Evolutionary conservation across 2,329 filamentous ascomycete genomes (phyloP), one percentile per base, ranked within the genome.

Genomic region (Alternaria viburni): DNA sequence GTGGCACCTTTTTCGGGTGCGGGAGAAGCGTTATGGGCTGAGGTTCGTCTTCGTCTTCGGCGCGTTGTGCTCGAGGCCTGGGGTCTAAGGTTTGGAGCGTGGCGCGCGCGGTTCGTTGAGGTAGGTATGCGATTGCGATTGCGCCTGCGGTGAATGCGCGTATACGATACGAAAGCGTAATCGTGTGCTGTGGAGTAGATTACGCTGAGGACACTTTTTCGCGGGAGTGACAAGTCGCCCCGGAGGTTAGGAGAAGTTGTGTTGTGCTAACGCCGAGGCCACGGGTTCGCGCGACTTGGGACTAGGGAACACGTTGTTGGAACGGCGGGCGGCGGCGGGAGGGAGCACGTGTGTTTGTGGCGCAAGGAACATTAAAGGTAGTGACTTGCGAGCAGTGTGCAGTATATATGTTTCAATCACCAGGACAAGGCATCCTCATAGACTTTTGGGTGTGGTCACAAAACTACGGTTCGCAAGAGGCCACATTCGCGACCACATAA

Each of bases 201-300:
- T 46, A n/a, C 21, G 54, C 13, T 17, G 25, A 23, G 10, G 25
- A 36, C 25, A 41, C 43, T 23, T 32, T 57, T 49, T 57, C 17
- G 28, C 7, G 44, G 10, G 19, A 54, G n/a, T 28, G n/a, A 44
- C 13, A 54, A 21, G 52, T 54, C 15, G 36, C 23, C 21, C 36
- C 54, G 59, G 59, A 61, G 59, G 54, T 61, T 61, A 58, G 59
- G 21, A 61, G 25, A 49, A 46, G 52, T 17, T 55, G 50, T 13
- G 44, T 43, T 21, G 32, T 59, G 19, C 59, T 61, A 61, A 61
- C 59, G 59, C 59, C 59, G 57, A 15, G 41, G 54, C 54, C 54
- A 47, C 54, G 50, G 21, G 25, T 47, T 17, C 25, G 51, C 23
- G 28, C 36, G 36, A 41, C n/a, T 41, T 41, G 4, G 36, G 47